Percentiles rank a stretch among this genome's conserved stretches.
phyloP scores from a whole-genome alignment of 805 yeast genomes.

The Cyberlindnera xishuangbannaensis region DNA sequence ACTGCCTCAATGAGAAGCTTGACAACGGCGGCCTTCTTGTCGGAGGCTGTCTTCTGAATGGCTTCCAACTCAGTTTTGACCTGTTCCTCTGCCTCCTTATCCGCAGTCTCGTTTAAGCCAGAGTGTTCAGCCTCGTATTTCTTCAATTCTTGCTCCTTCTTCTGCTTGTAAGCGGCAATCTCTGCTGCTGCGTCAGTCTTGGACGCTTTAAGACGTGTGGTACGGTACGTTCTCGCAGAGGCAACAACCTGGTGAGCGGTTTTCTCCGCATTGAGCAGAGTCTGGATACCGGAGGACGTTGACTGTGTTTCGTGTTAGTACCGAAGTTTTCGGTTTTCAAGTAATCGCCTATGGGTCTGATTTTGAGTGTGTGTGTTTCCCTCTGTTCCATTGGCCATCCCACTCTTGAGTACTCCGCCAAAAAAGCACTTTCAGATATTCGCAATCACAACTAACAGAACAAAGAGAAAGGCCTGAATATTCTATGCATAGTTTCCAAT shows the following conservation, averaged over 20 bases:
- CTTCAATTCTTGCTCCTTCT: conserved; percentile 79
- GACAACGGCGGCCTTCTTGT: conserved; percentile 63
- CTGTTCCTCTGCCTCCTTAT: conserved; percentile 68
- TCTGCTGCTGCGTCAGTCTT: conserved; percentile 89
- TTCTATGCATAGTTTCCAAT: no score
- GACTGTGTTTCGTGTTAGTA: conserved; percentile 11
- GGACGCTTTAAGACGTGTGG: conserved; percentile 87
- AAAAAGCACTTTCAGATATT: no score
- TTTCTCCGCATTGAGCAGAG: conserved; percentile 67
- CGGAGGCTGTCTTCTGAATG: conserved; percentile 58
- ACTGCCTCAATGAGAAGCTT: conserved; percentile 76
- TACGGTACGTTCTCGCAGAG: conserved; percentile 87
- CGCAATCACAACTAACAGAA: no score
- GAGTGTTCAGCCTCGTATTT: conserved; percentile 66
- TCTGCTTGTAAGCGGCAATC: conserved; percentile 76
- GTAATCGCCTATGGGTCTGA: no score
- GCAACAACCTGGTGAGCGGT: conserved; percentile 95
- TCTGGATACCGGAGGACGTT: conserved; percentile 23
- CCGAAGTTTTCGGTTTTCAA: no score
- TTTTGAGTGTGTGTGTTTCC: no score
- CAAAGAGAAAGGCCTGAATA: no score
- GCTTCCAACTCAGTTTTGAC: conserved; percentile 65
- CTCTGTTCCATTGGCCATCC: no score
- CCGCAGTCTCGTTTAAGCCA: conserved; percentile 71
- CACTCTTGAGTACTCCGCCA: no score